Conservation (phyloP, 2,329 filamentous ascomycete species). For the Venturia pyrina region DNA sequence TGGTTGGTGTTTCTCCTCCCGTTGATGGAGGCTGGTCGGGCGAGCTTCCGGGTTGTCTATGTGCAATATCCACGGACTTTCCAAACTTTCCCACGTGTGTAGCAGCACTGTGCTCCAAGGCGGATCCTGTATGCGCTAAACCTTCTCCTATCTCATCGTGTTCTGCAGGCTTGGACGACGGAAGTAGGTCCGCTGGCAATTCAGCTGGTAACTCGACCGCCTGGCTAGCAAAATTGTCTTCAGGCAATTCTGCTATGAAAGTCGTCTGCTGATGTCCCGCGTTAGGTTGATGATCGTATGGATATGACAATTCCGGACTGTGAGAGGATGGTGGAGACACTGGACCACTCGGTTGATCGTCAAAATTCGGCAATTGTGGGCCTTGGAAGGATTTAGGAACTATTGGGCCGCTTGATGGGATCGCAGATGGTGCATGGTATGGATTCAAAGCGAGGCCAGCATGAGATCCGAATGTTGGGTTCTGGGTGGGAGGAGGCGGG, state of each 20-base stretch:
- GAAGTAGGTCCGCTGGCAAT: neutral
- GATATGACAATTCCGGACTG: neutral
- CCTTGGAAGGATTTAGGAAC: neutral
- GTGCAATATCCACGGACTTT: neutral
- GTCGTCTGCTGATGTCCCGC: neutral
- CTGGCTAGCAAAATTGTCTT: neutral
- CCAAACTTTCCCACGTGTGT: neutral
- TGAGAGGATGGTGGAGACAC: neutral
- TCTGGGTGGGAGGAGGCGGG: neutral
- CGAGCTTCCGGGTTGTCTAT: neutral
- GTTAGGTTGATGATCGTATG: neutral
- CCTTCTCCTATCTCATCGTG: neutral
- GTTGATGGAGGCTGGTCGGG: neutral
- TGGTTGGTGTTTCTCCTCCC: neutral
- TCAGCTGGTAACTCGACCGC: neutral
- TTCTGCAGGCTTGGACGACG: neutral
- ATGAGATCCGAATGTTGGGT: neutral
- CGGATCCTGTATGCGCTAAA: neutral
- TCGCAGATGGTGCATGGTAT: neutral
- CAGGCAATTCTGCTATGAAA: constrained; percentile 7
- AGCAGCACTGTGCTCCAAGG: neutral
- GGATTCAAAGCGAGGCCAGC: neutral
- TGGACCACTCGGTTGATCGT: neutral
- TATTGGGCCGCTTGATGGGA: neutral
- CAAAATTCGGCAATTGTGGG: neutral